A percentile compares a stretch with the other conserved stretches of the same genome.
Evolutionary conservation across 148 eudicot species (phyloP).

Genomic region (Oxyria digyna): DNA sequence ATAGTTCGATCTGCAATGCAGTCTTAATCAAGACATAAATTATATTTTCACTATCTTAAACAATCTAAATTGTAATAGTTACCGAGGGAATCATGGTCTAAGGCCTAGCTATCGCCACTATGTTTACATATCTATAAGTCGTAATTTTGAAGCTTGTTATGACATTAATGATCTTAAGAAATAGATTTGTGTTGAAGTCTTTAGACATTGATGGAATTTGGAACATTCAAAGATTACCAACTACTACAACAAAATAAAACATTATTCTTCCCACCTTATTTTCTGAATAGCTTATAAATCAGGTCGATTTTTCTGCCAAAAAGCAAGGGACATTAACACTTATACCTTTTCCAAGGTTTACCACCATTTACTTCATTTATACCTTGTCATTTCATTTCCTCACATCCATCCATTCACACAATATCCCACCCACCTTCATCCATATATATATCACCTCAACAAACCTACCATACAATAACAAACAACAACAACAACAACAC

Average conservation of each 20-base stretch:
- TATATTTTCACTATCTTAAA: neutral
- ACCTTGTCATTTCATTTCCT: constrained; percentile 1
- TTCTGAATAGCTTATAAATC: neutral
- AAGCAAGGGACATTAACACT: constrained; percentile 6
- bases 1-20: too few species aligned
- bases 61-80: neutral
- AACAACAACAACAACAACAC: neutral
- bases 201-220: neutral
- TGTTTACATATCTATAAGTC: neutral
- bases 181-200: neutral
- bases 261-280: neutral
- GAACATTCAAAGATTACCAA: constrained; percentile 8
- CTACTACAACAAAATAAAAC: neutral
- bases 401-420: constrained; percentile 7
- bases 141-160: neutral
- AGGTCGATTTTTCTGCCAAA: neutral
- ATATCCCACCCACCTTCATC: constrained; percentile 1
- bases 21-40: too few species aligned
- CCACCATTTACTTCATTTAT: constrained; percentile 1
- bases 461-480: neutral
- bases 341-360: constrained; percentile 8
- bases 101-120: neutral
- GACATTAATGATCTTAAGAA: neutral
- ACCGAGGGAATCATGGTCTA: too few species aligned
- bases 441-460: neutral